Evolutionary conservation across 345 rosid genomes (phyloP), one percentile per base, ranked within the genome.

Genomic region (Xanthoceras sorbifolium): DNA sequence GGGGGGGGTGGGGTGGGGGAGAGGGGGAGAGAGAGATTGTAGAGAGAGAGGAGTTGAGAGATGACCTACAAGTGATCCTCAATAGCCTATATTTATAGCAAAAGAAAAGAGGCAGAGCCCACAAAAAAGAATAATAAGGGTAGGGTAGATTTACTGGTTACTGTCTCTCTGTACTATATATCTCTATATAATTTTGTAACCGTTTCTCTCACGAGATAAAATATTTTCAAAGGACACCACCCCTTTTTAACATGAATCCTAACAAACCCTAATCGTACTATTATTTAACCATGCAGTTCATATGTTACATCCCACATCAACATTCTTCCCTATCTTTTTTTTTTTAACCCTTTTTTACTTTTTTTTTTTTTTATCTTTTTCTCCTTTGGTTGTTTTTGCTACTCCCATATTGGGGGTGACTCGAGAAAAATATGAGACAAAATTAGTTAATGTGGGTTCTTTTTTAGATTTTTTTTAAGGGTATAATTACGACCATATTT

Each of bases 31-130:
- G 12, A 9, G n/a, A 61, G 32, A 67, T 20, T 28, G 20, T n/a
- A 31, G 48, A 23, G 75, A 3, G 31, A 50, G 32, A 68, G 3
- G 26, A 32, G 9, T 14, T 42, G 40, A 20, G 48, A 18, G 60
- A 50, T 82, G 85, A 81, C 78, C 73, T 73, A 25, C 72, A 62
- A 57, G 65, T 57, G 74, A 15, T 57, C 1, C 42, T 82, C 80
- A 15, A 10, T 22, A 28, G 26, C 42, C 64, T 74, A 79, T 81
- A 83, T 85, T 83, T 87, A 87, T 84, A 86, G 89, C 25, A 46
- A 83, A 29, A 65, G 66, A 69, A 46, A n/a, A 9, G 7, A 2
- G n/a, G 23, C 11, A 25, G 1, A 20, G 60, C 38, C 72, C 60
- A 42, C 74, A 61, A 23, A 18, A 20, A 28, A 26, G 67, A 68